Conservation (phyloP, 768 basidiomycete genomes). For the Rhizopogon salebrosus region DNA sequence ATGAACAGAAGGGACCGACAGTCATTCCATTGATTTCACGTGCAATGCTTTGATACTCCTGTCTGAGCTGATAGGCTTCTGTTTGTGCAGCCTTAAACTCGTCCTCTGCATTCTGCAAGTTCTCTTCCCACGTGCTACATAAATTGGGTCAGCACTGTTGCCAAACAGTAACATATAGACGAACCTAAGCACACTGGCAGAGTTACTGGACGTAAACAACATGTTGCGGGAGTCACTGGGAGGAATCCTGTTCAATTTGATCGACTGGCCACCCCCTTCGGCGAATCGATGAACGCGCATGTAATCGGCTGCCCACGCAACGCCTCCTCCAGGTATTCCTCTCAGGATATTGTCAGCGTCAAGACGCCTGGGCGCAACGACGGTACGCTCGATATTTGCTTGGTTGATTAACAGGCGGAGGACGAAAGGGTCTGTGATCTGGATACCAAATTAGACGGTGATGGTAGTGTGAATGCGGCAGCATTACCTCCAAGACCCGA, state of each 20-base stretch:
- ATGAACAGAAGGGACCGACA: constrained; percentile 21
- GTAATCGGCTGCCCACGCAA: constrained; percentile 57
- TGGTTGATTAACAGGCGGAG: constrained; percentile 79
- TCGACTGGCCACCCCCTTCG: constrained; percentile 63
- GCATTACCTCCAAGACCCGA: constrained; percentile 71
- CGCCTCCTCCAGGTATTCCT: constrained; percentile 41
- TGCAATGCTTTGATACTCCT: constrained; percentile 24
- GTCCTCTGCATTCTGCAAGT: constrained; percentile 34
- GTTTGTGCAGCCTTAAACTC: constrained; percentile 28
- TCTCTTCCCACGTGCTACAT: constrained; percentile 41
- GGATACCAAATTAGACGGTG: background rate
- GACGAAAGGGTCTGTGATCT: constrained; percentile 76
- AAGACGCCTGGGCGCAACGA: constrained; percentile 59
- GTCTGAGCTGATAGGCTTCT: constrained; percentile 23
- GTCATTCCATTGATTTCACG: constrained; percentile 26
- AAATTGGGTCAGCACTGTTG: background rate
- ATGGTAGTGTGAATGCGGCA: background rate
- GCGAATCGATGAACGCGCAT: constrained; percentile 60
- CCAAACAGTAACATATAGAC: constrained; percentile 9
- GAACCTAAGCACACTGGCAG: constrained; percentile 43
- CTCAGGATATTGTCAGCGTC: constrained; percentile 55
- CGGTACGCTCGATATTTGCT: constrained; percentile 60
- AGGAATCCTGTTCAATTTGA: constrained; percentile 26
- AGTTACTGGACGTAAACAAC: constrained; percentile 50
- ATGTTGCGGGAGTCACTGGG: constrained; percentile 35